Percentiles rank a stretch among this genome's conserved stretches.
Evolutionary conservation across 2,329 filamentous ascomycete species (phyloP).

Genomic region (Aureobasidium sp.): DNA sequence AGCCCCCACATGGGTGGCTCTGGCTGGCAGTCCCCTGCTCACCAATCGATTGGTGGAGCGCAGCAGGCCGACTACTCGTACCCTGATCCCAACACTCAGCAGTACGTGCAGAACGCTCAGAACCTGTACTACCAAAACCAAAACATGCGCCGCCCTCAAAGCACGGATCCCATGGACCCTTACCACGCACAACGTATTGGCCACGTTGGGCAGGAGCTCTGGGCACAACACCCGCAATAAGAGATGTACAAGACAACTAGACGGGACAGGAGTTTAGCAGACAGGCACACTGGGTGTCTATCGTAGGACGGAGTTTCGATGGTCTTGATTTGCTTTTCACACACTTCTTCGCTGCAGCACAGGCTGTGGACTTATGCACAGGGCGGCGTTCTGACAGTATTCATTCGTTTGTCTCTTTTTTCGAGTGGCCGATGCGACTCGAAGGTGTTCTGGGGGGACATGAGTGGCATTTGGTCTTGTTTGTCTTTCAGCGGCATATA

Average conservation of each 20-base stretch:
- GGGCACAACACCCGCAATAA: slow-evolving; percentile 41
- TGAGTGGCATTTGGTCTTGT: neutral
- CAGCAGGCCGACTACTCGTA: slow-evolving; percentile 66
- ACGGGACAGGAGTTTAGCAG: neutral
- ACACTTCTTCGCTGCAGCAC: slow-evolving; percentile 5
- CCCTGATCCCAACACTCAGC: slow-evolving; percentile 58
- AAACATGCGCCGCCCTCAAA: slow-evolving; percentile 63
- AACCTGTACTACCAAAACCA: slow-evolving; percentile 64
- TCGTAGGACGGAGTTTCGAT: slow-evolving; percentile 1
- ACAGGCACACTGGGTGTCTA: neutral
- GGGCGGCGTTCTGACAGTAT: slow-evolving; percentile 4
- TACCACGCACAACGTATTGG: slow-evolving; percentile 57
- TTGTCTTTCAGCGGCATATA: slow-evolving; percentile 3
- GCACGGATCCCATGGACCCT: slow-evolving; percentile 54
- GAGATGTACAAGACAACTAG: neutral
- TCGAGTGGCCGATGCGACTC: neutral
- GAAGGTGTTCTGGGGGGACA: neutral
- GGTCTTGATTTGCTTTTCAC: neutral
- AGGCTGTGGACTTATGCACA: neutral
- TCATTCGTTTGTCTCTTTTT: slow-evolving; percentile 5
- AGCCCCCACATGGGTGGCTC: slow-evolving; percentile 78
- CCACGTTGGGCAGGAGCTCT: slow-evolving; percentile 48
- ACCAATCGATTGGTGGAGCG: slow-evolving; percentile 65
- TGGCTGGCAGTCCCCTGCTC: slow-evolving; percentile 81
- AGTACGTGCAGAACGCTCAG: slow-evolving; percentile 51